Evolutionary conservation across 2,329 filamentous ascomycete species (phyloP).

Genomic region (Scortechinia acanthostroma): DNA sequence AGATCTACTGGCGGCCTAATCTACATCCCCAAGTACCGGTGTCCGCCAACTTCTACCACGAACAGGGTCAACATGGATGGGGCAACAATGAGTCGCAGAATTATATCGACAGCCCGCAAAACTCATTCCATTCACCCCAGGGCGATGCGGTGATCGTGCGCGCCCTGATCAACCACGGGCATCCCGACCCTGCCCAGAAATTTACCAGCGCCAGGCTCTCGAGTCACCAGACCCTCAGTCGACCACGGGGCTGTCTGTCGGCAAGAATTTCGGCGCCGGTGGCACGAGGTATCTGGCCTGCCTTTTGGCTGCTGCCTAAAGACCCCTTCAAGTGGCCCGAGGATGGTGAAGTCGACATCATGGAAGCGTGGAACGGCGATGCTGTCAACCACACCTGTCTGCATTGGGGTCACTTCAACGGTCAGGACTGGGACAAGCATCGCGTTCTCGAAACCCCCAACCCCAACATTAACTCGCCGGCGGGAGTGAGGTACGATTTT

Average conservation of each 20-base stretch:
- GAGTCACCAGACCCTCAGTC: slow-evolving; percentile 37
- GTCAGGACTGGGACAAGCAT: slow-evolving; percentile 46
- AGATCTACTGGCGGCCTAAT: slow-evolving; percentile 41
- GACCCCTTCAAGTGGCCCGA: slow-evolving; percentile 51
- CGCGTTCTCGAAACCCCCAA: slow-evolving; percentile 42
- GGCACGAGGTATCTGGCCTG: slow-evolving; percentile 50
- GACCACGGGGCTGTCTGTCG: slow-evolving; percentile 40
- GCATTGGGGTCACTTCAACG: slow-evolving; percentile 49
- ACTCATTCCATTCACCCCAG: slow-evolving; percentile 44
- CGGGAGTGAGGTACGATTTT: slow-evolving; percentile 43
- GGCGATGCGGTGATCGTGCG: slow-evolving; percentile 39
- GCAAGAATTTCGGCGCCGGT: slow-evolving; percentile 41
- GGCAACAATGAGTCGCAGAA: slow-evolving; percentile 53
- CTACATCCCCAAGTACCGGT: slow-evolving; percentile 37
- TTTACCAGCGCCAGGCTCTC: slow-evolving; percentile 49
- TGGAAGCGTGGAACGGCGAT: slow-evolving; percentile 54
- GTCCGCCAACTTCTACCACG: slow-evolving; percentile 40
- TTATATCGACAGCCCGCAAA: slow-evolving; percentile 38
- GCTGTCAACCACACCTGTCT: slow-evolving; percentile 45
- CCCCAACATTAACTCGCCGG: slow-evolving; percentile 30
- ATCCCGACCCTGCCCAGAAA: slow-evolving; percentile 24
- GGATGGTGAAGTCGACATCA: slow-evolving; percentile 53
- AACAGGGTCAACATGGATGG: slow-evolving; percentile 50
- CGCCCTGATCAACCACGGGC: slow-evolving; percentile 29
- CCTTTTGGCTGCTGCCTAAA: slow-evolving; percentile 50